Evolutionary conservation across 2,329 filamentous ascomycete species (phyloP).

Genomic region (Fusarium lyarnte): DNA sequence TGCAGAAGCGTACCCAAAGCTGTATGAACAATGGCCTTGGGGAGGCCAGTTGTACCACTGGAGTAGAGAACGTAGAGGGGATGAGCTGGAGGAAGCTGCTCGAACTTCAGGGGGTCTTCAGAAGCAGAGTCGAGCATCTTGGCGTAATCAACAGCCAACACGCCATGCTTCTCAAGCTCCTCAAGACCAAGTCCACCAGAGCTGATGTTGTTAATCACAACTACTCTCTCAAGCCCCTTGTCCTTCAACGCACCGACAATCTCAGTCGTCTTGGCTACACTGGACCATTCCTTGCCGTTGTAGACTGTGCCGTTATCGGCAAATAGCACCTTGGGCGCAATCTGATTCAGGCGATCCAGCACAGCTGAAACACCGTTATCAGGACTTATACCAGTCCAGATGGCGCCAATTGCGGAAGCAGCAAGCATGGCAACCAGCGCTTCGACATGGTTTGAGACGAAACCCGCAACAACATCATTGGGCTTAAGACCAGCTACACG

Average conservation of each 20-base stretch:
- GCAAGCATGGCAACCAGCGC: slow-evolving; percentile 90
- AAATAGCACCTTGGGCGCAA: slow-evolving; percentile 83
- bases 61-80: slow-evolving; percentile 95
- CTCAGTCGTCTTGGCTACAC: slow-evolving; percentile 79
- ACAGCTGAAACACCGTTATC: slow-evolving; percentile 94
- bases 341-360: slow-evolving; percentile 85
- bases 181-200: slow-evolving; percentile 54
- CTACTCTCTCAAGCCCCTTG: slow-evolving; percentile 72
- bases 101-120: slow-evolving; percentile 68
- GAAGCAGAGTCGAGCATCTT: slow-evolving; percentile 56
- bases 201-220: slow-evolving; percentile 77
- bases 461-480: slow-evolving; percentile 71
- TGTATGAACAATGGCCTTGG: slow-evolving; percentile 95
- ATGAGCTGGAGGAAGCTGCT: slow-evolving; percentile 83
- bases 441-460: slow-evolving; percentile 89
- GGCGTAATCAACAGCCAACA: slow-evolving; percentile 57
- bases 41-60: slow-evolving; percentile 85
- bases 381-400: slow-evolving; percentile 94
- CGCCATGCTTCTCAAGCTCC: slow-evolving; percentile 51
- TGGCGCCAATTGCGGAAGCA: slow-evolving; percentile 80
- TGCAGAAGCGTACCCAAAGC: slow-evolving; percentile 90
- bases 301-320: slow-evolving; percentile 90
- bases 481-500: slow-evolving; percentile 69
- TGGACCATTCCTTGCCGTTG: slow-evolving; percentile 90
- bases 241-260: slow-evolving; percentile 72